Conservation (phyloP, 1,139 yeast species). For the Taiozyma sp. region DNA sequence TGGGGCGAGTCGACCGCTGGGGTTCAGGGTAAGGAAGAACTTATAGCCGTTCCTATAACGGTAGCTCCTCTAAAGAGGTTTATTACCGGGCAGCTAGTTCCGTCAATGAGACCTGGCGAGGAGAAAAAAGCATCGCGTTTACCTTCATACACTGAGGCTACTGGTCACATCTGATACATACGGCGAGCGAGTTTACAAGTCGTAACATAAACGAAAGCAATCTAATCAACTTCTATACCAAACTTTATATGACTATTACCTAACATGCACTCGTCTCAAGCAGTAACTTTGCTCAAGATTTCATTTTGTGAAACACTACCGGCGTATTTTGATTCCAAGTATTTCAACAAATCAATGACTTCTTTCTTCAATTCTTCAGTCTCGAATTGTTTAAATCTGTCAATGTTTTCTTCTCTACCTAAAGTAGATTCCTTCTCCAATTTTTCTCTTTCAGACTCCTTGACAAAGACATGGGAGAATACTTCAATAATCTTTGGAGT, state of each 20-base stretch:
- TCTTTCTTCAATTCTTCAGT: constrained; percentile 57
- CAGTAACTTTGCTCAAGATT: constrained; percentile 48
- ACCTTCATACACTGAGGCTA: neutral
- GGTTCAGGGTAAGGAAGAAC: neutral
- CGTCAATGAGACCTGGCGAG: neutral
- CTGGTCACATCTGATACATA: neutral
- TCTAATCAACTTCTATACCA: neutral
- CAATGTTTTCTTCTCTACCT: constrained; percentile 81
- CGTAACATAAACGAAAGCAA: neutral
- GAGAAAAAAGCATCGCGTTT: neutral
- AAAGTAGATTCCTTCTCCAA: constrained; percentile 68
- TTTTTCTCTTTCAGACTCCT: constrained; percentile 68
- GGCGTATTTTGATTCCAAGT: constrained; percentile 58
- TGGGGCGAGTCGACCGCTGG: neutral
- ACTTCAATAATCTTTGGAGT: constrained; percentile 65
- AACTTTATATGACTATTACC: neutral
- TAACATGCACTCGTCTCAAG: constrained; percentile 4
- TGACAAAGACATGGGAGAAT: constrained; percentile 66
- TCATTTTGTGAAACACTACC: constrained; percentile 58
- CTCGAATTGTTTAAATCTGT: constrained; percentile 74
- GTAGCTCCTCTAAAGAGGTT: neutral
- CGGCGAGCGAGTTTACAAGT: neutral
- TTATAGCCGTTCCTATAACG: neutral
- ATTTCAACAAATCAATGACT: constrained; percentile 69
- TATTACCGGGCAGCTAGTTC: neutral